phyloP scores from a whole-genome alignment of 1,284 basidiomycete species.

The Cystobasidium slooffiae region DNA sequence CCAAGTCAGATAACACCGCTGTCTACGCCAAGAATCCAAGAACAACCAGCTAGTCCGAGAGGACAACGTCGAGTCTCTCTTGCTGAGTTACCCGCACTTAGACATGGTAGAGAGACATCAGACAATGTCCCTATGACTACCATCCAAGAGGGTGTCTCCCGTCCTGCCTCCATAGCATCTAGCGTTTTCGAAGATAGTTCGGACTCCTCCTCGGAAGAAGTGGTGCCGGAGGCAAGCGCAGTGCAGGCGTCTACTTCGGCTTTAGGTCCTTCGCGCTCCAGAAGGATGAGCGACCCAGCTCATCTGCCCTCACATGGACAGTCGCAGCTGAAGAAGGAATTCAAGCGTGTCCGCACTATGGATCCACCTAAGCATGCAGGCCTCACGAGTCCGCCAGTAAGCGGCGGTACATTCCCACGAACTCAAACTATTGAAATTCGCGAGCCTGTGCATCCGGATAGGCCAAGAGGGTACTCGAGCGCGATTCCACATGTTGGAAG shows the following conservation, averaged over 20 bases:
- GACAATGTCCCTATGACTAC: slow-evolving; percentile 1
- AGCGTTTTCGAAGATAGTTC: slow-evolving; percentile 22
- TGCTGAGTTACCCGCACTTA: neutral
- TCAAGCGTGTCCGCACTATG: slow-evolving; percentile 40
- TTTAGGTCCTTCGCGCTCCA: slow-evolving; percentile 3
- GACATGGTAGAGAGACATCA: neutral
- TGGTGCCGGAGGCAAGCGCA: neutral
- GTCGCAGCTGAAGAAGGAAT: neutral
- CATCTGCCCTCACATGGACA: slow-evolving; percentile 9
- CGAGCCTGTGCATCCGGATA: slow-evolving; percentile 51
- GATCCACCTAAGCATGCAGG: slow-evolving; percentile 20
- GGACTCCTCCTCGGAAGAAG: slow-evolving; percentile 13
- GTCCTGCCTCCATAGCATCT: slow-evolving; percentile 13
- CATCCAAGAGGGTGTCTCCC: slow-evolving; percentile 12
- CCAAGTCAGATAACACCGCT: slow-evolving; percentile 18
- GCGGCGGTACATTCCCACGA: slow-evolving; percentile 59
- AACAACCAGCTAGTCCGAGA: slow-evolving; percentile 22
- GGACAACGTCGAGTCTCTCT: slow-evolving; percentile 20
- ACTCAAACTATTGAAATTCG: slow-evolving; percentile 66
- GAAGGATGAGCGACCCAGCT: slow-evolving; percentile 46
- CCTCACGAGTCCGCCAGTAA: neutral
- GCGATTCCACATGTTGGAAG: slow-evolving; percentile 34
- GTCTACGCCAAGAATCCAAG: neutral
- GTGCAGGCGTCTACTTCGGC: neutral
- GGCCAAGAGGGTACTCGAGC: slow-evolving; percentile 28